phyloP scores from a whole-genome alignment of 139 green algal species.

The Coelastrella sp. region DNA sequence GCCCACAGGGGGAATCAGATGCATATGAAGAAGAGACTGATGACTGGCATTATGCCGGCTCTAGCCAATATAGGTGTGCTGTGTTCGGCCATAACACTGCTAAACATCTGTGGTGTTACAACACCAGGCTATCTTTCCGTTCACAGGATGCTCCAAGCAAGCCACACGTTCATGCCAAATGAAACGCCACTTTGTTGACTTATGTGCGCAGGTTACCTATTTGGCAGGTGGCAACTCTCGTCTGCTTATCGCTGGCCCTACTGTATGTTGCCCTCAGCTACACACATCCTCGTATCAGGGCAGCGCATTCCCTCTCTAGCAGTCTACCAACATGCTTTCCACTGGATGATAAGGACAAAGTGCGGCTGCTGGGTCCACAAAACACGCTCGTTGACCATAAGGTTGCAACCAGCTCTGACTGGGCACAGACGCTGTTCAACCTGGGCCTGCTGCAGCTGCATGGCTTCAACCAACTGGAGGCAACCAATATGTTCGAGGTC shows the following conservation, averaged over 20 bases:
- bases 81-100: not conserved
- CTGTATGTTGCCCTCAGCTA: not conserved
- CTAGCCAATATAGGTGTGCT: constrained; percentile 12
- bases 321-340: constrained; percentile 23
- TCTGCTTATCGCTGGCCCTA: not conserved
- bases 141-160: too few relatives aligned
- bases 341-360: constrained; percentile 6
- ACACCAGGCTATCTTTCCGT: not conserved
- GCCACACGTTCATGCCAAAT: too few relatives aligned
- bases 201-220: not conserved
- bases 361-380: constrained; percentile 19
- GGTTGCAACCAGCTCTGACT: not conserved
- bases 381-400: not conserved
- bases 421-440: constrained; percentile 42
- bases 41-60: not conserved
- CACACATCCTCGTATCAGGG: not conserved
- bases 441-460: constrained; percentile 28
- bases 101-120: not conserved
- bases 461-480: constrained; percentile 29
- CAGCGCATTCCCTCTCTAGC: not conserved
- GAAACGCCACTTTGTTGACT: not conserved
- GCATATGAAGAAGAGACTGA: not conserved
- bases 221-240: constrained; percentile 20
- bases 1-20: not conserved
- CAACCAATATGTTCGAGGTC: constrained; percentile 51